phyloP scores from a whole-genome alignment of 1,284 basidiomycete genomes.

The Rhodotorula sp. region DNA sequence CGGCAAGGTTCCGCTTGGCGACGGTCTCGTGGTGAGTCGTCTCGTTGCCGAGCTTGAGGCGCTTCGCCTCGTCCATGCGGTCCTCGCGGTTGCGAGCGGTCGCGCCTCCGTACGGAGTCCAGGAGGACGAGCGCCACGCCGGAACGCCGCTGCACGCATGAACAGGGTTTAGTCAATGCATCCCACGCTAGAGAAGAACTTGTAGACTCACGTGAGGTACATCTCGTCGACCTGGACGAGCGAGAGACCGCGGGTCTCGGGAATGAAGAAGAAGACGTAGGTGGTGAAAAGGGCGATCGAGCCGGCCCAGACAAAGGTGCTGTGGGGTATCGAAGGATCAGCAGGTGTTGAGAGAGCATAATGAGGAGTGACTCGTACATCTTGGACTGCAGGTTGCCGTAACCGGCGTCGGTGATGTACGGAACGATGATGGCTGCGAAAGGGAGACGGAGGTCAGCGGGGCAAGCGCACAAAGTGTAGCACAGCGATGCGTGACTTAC shows the following conservation, averaged over 20 bases:
- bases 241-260: constrained; percentile 46
- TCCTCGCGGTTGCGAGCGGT: constrained; percentile 19
- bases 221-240: constrained; percentile 49
- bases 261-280: constrained; percentile 51
- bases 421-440: constrained; percentile 9
- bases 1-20: constrained; percentile 20
- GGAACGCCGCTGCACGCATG: constrained; percentile 39
- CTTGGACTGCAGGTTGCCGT: constrained; percentile 48
- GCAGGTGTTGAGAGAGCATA: background rate
- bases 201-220: constrained; percentile 44
- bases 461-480: too few relatives aligned
- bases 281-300: constrained; percentile 33
- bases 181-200: background rate
- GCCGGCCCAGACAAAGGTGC: constrained; percentile 51
- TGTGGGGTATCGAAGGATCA: constrained; percentile 2
- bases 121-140: constrained; percentile 46
- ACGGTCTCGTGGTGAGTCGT: constrained; percentile 28
- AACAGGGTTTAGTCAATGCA: too few relatives aligned
- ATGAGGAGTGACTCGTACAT: background rate
- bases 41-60: constrained; percentile 33
- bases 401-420: constrained; percentile 44
- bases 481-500: constrained; percentile 39
- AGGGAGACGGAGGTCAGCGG: background rate
- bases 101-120: constrained; percentile 28
- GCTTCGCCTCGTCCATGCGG: constrained; percentile 21